A percentile compares a stretch with the other conserved stretches of the same genome.
phyloP scores from a whole-genome alignment of 768 basidiomycete species.

The Boletus pseudo-olivaceus region DNA sequence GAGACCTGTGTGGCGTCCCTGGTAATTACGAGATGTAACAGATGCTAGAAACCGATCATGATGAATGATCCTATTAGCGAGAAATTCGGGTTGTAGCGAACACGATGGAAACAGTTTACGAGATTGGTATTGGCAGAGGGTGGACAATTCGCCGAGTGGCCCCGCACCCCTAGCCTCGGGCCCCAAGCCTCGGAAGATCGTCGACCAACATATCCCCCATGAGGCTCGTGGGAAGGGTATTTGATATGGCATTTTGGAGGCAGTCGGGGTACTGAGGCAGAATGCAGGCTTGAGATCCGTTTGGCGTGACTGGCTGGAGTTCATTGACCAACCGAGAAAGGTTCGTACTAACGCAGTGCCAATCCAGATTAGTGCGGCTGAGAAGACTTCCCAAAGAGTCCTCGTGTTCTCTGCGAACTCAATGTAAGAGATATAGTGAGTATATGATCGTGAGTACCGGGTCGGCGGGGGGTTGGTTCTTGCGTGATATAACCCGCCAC shows the following conservation, averaged over 20 bases:
- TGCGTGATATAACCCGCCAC: conserved; percentile 16
- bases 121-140: conserved; percentile 12
- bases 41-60: conserved; percentile 20
- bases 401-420: conserved; percentile 5
- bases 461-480: conserved; percentile 3
- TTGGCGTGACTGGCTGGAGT: conserved; percentile 2
- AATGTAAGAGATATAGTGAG: conserved; percentile 8
- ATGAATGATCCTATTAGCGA: conserved; percentile 21
- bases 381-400: conserved; percentile 16
- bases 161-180: no score
- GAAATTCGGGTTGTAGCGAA: conserved; percentile 9
- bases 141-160: conserved; percentile 4
- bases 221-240: conserved; percentile 11
- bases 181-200: not conserved
- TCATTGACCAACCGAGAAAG: conserved; percentile 17
- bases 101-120: conserved; percentile 17
- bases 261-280: conserved; percentile 21
- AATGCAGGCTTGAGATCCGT: conserved; percentile 21
- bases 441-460: conserved; percentile 21
- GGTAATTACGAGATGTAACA: conserved; percentile 20
- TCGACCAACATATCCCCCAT: conserved; percentile 10
- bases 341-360: conserved; percentile 19
- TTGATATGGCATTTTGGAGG: conserved; percentile 19
- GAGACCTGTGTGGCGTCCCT: conserved; percentile 22
- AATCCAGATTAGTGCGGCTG: conserved; percentile 25